Evolutionary conservation across 2,329 filamentous ascomycete genomes (phyloP), one percentile per base, ranked within the genome.

Genomic region (Penicillium rolfsii): DNA sequence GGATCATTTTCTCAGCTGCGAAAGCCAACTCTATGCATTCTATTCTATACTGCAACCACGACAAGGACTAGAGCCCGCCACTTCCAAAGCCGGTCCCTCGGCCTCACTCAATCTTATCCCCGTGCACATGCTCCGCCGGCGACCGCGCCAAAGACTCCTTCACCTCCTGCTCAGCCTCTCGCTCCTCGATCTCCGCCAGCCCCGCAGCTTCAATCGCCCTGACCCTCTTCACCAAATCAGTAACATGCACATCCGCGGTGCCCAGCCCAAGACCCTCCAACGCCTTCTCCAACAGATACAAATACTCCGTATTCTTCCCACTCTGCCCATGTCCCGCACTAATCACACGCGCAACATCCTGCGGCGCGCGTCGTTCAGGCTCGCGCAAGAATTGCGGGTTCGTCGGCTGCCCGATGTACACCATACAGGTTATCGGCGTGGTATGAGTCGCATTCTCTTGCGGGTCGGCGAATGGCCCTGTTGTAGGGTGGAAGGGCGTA

Each of bases 341-440:
- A 70, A 99, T 98, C 76, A 94, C 91, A 76, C 87, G 84, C 26
- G 94, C 93, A 54, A 98, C 84, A 45, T 80, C 76, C 71, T 92
- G 86, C 0, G 91, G 90, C 57, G 95, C 89, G 73, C 96, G 93
- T n/a, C 73, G 70, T 1, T 75, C 71, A 1, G 75, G 69, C 24
- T 78, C 72, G 41, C 77, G 75, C 40, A 93, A 83, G 72, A 99
- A 99, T 76, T 98, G 95, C 58, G 91, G 89, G 72, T 99, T 99
- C 49, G 89, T 87, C 0, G 95, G 95, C 2, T 96, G 90, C 24
- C 95, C 95, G 72, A 99, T 98, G 76, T 99, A 99, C 1, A 96
- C 91, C 64, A 97, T 85, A 61, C 85, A 88, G 11, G 77, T 76
- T 61, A 84, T 81, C 5, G 81, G 76, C 7, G 58, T 57, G 3